Conservation (phyloP, 805 yeast species). For the Wickerhamomyces tratensis region DNA sequence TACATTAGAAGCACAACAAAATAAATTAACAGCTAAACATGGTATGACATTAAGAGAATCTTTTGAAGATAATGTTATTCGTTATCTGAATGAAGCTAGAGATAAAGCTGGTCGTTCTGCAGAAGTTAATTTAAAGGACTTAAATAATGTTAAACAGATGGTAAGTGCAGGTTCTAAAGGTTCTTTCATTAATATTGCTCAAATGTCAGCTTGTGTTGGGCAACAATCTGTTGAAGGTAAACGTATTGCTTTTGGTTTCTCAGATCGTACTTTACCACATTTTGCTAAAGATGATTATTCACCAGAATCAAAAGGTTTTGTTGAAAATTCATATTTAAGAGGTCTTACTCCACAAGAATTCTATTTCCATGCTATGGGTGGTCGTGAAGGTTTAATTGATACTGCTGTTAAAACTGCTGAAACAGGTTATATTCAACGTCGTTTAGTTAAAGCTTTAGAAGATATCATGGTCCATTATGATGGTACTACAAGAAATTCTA, state of each 20-base stretch:
- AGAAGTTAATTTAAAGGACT: slow-evolving; percentile 88
- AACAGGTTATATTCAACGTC: slow-evolving; percentile 97
- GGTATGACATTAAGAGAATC: slow-evolving; percentile 99
- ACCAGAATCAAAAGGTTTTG: slow-evolving; percentile 97
- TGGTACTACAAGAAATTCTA: slow-evolving; percentile 95
- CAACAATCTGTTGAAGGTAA: slow-evolving; percentile 99
- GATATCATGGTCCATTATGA: slow-evolving; percentile 98
- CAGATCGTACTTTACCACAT: slow-evolving; percentile 94
- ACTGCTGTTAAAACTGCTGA: slow-evolving; percentile 99
- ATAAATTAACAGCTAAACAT: slow-evolving; percentile 86
- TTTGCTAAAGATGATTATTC: slow-evolving; percentile 98
- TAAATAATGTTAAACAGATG: slow-evolving; percentile 97
- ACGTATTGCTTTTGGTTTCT: slow-evolving; percentile 96
- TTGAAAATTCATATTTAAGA: slow-evolving; percentile 92
- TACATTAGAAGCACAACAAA: slow-evolving; percentile 84
- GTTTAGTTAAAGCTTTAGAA: slow-evolving; percentile 92
- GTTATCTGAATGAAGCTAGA: slow-evolving; percentile 95
- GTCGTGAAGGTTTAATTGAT: slow-evolving; percentile 99
- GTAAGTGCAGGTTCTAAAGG: slow-evolving; percentile 99
- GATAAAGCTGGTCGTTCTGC: slow-evolving; percentile 99
- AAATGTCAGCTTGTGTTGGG: slow-evolving; percentile 99
- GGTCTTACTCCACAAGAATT: slow-evolving; percentile 98
- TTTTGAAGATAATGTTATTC: slow-evolving; percentile 93
- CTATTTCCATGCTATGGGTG: slow-evolving; percentile 99
- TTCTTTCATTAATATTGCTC: slow-evolving; percentile 96